These are phyloP conservation scores for Jackrogersella multiformis DNA, from an alignment of 495 filamentous ascomycete genomes.

Conservation along the genomic window DNA sequence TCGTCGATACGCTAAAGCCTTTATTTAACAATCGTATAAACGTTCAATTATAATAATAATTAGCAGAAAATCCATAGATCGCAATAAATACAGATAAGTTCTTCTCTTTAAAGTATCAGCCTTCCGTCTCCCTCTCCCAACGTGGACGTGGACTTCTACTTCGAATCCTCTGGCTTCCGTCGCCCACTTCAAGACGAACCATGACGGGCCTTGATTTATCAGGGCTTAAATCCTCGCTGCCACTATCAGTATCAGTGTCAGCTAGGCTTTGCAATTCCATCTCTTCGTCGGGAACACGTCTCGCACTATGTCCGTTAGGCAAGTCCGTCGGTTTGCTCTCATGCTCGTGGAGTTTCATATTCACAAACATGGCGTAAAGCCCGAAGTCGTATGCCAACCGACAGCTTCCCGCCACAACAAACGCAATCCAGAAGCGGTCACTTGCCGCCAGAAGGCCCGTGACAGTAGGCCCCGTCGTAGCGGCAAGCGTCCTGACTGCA, in stretches of 20 bases:
- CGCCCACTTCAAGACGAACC: slow-evolving; percentile 18
- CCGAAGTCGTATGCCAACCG: slow-evolving; percentile 79
- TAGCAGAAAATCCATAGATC: too few relatives aligned
- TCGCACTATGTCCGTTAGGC: slow-evolving; percentile 10
- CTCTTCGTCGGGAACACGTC: slow-evolving; percentile 35
- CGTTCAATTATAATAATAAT: too few relatives aligned
- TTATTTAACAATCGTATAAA: neutral
- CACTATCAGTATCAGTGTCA: slow-evolving; percentile 30
- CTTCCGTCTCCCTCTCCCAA: slow-evolving; percentile 9
- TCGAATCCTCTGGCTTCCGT: slow-evolving; percentile 28
- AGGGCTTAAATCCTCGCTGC: slow-evolving; percentile 23
- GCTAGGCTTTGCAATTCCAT: slow-evolving; percentile 36
- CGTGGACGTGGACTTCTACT: slow-evolving; percentile 43
- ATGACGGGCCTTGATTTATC: slow-evolving; percentile 4
- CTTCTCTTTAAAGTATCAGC: neutral
- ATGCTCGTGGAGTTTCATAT: slow-evolving; percentile 56
- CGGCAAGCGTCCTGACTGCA: slow-evolving; percentile 69
- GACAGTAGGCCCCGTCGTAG: slow-evolving; percentile 70
- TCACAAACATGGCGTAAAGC: slow-evolving; percentile 72
- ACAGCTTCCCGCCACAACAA: slow-evolving; percentile 74
- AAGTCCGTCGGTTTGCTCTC: slow-evolving; percentile 39
- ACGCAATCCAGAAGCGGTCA: slow-evolving; percentile 73
- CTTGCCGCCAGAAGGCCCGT: slow-evolving; percentile 74
- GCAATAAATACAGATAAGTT: too few relatives aligned
- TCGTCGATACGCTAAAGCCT: neutral